Percentiles rank a stretch among this genome's conserved stretches.
phyloP scores from a whole-genome alignment of 805 yeast genomes.

The Yueomyces sp. region DNA sequence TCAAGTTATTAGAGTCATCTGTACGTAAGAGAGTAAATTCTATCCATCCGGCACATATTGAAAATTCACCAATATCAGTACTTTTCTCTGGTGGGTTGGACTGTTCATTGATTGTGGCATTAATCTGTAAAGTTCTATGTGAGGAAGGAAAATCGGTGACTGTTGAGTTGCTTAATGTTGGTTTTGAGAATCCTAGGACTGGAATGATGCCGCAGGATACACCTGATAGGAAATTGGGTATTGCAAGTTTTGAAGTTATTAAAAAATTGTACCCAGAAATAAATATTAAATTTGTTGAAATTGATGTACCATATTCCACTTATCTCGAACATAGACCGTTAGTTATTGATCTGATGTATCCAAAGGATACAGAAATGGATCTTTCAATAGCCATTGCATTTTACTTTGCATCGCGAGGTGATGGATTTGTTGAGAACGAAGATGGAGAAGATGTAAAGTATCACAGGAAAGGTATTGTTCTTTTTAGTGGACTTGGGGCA shows the following conservation, averaged over 20 bases:
- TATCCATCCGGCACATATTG: slow-evolving; percentile 41
- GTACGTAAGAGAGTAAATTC: slow-evolving; percentile 41
- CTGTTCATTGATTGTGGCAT: slow-evolving; percentile 66
- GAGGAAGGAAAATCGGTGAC: slow-evolving; percentile 3
- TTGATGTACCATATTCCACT: slow-evolving; percentile 59
- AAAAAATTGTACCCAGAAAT: slow-evolving; percentile 29
- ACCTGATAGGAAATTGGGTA: slow-evolving; percentile 74
- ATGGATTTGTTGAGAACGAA: slow-evolving; percentile 18
- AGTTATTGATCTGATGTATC: slow-evolving; percentile 62
- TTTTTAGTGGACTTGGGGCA: slow-evolving; percentile 91
- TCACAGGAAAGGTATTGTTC: slow-evolving; percentile 46
- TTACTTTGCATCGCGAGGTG: slow-evolving; percentile 70
- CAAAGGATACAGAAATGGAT: slow-evolving; percentile 89
- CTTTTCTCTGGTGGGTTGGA: slow-evolving; percentile 93
- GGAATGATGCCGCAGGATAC: slow-evolving; percentile 45
- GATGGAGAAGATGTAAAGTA: slow-evolving; percentile 20
- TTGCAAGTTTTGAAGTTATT: slow-evolving; percentile 45
- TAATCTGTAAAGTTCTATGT: slow-evolving; percentile 24
- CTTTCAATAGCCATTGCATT: slow-evolving; percentile 90
- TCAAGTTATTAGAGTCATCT: slow-evolving; percentile 24
- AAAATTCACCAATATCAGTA: slow-evolving; percentile 35
- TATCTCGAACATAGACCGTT: slow-evolving; percentile 37
- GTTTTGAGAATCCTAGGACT: slow-evolving; percentile 82
- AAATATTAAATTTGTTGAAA: slow-evolving; percentile 42
- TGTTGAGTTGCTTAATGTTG: slow-evolving; percentile 80